Conservation (phyloP, 2,329 filamentous ascomycete genomes). For the Ceratocystiopsis sp. region DNA sequence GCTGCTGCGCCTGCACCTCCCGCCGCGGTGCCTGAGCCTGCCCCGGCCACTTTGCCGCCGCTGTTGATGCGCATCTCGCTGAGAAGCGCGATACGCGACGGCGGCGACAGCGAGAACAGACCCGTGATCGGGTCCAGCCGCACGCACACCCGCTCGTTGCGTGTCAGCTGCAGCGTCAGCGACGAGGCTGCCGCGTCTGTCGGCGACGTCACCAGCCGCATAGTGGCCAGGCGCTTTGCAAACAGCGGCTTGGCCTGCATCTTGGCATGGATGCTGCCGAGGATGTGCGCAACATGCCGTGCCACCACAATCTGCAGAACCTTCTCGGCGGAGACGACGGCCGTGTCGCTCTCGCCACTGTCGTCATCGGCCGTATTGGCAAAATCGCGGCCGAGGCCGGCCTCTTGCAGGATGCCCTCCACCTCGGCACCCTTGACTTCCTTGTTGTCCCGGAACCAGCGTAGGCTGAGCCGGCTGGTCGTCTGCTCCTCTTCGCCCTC, state of each 20-base stretch:
- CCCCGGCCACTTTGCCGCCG: slow-evolving; percentile 9
- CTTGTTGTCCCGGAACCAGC: slow-evolving; percentile 75
- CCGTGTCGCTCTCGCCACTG: slow-evolving; percentile 13
- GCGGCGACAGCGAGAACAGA: slow-evolving; percentile 52
- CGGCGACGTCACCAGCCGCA: slow-evolving; percentile 39
- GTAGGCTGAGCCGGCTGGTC: slow-evolving; percentile 40
- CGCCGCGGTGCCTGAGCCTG: not conserved
- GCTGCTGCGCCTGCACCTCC: not conserved
- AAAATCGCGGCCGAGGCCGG: too few relatives aligned
- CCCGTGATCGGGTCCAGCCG: slow-evolving; percentile 66
- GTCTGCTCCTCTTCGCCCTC: slow-evolving; percentile 21
- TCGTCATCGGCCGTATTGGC: too few relatives aligned
- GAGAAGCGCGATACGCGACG: slow-evolving; percentile 34
- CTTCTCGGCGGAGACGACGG: slow-evolving; percentile 49
- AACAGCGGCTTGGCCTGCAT: slow-evolving; percentile 45
- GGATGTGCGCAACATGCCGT: slow-evolving; percentile 53
- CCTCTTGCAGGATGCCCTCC: not conserved
- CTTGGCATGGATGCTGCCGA: slow-evolving; percentile 47
- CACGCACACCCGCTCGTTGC: slow-evolving; percentile 37
- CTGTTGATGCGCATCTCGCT: slow-evolving; percentile 51
- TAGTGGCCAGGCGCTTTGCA: slow-evolving; percentile 36
- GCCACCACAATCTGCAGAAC: slow-evolving; percentile 61
- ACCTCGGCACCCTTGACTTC: slow-evolving; percentile 49
- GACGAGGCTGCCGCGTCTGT: slow-evolving; percentile 49
- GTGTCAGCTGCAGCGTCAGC: slow-evolving; percentile 53